A percentile compares a stretch with the other conserved stretches of the same genome.
These are phyloP conservation scores for Rosa chinensis DNA, from an alignment of 306 rosid genomes.

Conservation along the genomic window DNA sequence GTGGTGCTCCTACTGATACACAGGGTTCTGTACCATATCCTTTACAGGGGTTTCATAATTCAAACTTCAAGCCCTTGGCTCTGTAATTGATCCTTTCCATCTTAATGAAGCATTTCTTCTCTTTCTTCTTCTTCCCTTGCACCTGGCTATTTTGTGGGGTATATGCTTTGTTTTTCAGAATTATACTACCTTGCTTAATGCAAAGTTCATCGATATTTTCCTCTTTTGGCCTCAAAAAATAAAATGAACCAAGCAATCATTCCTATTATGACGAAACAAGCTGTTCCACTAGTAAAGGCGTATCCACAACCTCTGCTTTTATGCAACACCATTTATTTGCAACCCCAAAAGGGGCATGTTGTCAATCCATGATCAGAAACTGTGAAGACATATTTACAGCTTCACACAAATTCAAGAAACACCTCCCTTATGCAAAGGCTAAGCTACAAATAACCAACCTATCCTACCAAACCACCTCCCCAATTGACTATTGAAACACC, in stretches of 20 bases:
- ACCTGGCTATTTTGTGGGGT: neutral
- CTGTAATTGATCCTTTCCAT: constrained; percentile 27
- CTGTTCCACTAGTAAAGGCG: neutral
- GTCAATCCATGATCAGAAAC: neutral
- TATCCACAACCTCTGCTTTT: neutral
- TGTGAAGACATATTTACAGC: neutral
- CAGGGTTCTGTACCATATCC: constrained; percentile 44
- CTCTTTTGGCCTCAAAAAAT: neutral
- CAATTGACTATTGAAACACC: neutral
- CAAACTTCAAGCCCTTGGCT: constrained; percentile 25
- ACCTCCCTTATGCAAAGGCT: neutral
- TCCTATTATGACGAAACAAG: neutral
- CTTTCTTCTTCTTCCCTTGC: neutral
- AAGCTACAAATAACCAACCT: neutral
- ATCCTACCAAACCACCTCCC: neutral
- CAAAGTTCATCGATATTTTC: neutral
- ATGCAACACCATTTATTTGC: neutral
- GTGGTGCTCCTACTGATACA: constrained; percentile 29
- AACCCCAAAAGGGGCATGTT: neutral
- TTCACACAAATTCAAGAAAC: neutral
- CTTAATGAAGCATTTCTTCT: constrained; percentile 29
- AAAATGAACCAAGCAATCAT: neutral
- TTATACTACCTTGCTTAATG: neutral
- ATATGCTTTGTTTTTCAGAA: neutral
- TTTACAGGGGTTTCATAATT: constrained; percentile 28